Base-by-base conservation (phyloP, 2,329 filamentous ascomycete genomes). In the Clonostachys byssicola region DNA sequence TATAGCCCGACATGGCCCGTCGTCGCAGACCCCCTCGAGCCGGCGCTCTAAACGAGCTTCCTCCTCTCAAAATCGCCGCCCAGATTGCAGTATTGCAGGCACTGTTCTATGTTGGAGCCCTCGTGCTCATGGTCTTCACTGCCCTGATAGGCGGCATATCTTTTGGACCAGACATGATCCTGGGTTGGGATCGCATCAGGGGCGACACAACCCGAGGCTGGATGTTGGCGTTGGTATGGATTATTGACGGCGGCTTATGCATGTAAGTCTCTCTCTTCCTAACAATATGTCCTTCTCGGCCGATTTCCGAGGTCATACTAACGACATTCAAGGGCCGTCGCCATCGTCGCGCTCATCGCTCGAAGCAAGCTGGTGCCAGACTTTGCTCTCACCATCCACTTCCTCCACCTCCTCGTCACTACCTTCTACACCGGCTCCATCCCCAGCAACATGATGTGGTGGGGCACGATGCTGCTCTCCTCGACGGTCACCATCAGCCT, bases 281-380 rank as follows among this genome's bases (percentile, higher is more conserved):
- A 1, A 33, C 46, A 4, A 39, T 2, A 13, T 35, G 38, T 46
- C 49, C 47, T 1, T 36, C 46, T 5, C 8, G 23, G 23, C 23
- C 23, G 23, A 10, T 10, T 30, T 10, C 23, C 23, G 23, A 10
- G 23, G 23, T 30, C 52, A 54, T 40, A 58, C 46, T 34, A 17
- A 34, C 13, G 14, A 4, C n/a, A 12, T 13, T 17, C 7, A 39
- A 97, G 92, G 62, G 83, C 89, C 40, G 82, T 95, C 49, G 88
- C 90, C 40, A 86, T 96, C 49, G 82, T 96, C 44, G 70, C 92
- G 46, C 74, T 97, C 49, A 83, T 99, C 55, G 85, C 86, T 17
- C 89, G 94, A 52, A 94, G 88, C 43, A 97, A 97, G 66, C 86
- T 97, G 51, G 88, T 97, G 44, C 90, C 90, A 55, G 94, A 99